Percentiles rank a stretch among this genome's conserved stretches.
These are phyloP conservation scores for Candida glaebosa DNA, from an alignment of 805 yeast species.

Conservation along the genomic window DNA sequence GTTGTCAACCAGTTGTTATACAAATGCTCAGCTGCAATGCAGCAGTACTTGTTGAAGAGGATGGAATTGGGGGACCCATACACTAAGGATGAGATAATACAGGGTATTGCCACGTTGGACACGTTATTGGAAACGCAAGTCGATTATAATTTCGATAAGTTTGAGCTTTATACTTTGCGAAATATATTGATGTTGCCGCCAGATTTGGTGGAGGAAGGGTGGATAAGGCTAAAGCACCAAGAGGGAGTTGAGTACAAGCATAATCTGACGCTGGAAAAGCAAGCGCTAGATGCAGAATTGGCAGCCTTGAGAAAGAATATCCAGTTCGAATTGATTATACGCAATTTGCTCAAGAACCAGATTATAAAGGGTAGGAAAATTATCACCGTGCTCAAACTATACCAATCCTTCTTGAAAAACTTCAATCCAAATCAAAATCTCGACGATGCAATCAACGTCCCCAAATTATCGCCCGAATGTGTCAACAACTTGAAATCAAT, in stretches of 20 bases:
- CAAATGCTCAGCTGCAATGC: conserved; percentile 77
- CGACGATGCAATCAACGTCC: conserved; percentile 11
- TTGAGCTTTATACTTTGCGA: conserved; percentile 76
- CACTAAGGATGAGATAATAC: conserved; percentile 49
- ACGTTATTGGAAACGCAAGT: conserved; percentile 70
- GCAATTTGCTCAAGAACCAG: conserved; percentile 38
- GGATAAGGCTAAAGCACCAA: conserved; percentile 68
- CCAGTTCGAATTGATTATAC: conserved; percentile 40
- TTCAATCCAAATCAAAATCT: conserved; percentile 15
- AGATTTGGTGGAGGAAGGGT: conserved; percentile 62
- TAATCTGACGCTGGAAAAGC: conserved; percentile 5
- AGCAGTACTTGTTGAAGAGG: conserved; percentile 51
- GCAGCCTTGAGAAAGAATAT: conserved; percentile 34
- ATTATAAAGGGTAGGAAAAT: conserved; percentile 37
- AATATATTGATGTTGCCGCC: conserved; percentile 71
- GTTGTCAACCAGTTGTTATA: conserved; percentile 82
- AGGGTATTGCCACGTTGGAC: conserved; percentile 82
- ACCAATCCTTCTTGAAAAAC: conserved; percentile 26
- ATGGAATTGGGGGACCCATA: conserved; percentile 14
- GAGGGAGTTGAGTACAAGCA: conserved; percentile 39
- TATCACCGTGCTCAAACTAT: conserved; percentile 26
- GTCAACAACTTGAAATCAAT: conserved; percentile 28
- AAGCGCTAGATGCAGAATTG: conserved; percentile 26
- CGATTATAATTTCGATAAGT: conserved; percentile 79
- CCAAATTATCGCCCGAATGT: conserved; percentile 18